These are phyloP conservation scores for Avena eriantha DNA, from an alignment of 176 grass and related monocot genomes.

Conservation along the genomic window DNA sequence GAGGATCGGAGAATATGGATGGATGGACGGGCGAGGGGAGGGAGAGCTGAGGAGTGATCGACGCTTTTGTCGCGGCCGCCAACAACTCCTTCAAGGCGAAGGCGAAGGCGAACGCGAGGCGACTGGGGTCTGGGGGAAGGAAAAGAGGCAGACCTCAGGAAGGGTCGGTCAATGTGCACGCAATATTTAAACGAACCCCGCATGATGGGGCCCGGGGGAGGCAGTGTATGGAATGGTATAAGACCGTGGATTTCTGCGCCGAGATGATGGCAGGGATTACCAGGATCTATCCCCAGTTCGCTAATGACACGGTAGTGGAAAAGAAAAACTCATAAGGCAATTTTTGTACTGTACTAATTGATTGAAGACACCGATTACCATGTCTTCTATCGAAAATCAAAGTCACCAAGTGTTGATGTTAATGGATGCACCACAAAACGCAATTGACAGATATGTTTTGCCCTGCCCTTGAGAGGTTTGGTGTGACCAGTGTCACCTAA, in stretches of 20 bases:
- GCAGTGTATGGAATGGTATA: neutral
- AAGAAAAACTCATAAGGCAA: no score
- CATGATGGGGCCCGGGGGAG: neutral
- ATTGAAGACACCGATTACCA: no score
- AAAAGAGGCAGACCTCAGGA: neutral
- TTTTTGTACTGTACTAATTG: no score
- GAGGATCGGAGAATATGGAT: neutral
- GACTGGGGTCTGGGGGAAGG: neutral
- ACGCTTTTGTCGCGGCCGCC: constrained; percentile 25
- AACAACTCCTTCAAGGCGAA: neutral
- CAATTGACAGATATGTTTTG: no score
- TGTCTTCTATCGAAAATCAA: no score
- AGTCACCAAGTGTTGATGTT: no score
- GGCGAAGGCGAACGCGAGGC: neutral
- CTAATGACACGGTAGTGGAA: no score
- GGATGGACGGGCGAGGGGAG: neutral
- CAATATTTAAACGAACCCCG: constrained; percentile 19
- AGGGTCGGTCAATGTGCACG: constrained; percentile 45
- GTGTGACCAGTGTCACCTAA: no score
- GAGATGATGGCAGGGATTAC: no score
- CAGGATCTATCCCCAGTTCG: no score
- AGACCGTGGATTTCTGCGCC: neutral
- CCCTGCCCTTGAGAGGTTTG: no score
- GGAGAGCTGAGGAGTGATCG: neutral
- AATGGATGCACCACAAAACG: no score